Conservation (phyloP, 1,284 basidiomycete species). For the Testicularia cyperi region DNA sequence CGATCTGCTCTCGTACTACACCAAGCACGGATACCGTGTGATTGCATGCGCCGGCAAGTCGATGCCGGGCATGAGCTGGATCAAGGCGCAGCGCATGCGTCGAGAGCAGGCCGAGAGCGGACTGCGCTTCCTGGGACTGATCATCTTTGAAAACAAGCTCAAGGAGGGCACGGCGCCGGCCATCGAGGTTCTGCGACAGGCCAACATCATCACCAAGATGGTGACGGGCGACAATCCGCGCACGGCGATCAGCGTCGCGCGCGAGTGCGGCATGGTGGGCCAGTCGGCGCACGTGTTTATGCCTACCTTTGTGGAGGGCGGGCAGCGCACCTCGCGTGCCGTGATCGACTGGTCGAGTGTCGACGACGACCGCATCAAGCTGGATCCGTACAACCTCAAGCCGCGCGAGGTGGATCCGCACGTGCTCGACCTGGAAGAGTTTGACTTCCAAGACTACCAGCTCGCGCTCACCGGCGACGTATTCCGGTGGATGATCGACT, state of each 20-base stretch:
- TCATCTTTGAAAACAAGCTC: constrained; percentile 98
- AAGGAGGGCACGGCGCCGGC: constrained; percentile 90
- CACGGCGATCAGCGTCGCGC: constrained; percentile 93
- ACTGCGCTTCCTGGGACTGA: constrained; percentile 87
- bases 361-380: constrained; percentile 80
- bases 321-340: constrained; percentile 66
- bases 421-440: constrained; percentile 49
- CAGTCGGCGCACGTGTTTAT: constrained; percentile 89
- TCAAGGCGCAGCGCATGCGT: constrained; percentile 95
- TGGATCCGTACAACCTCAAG: constrained; percentile 81
- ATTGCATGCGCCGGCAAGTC: constrained; percentile 98
- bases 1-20: constrained; percentile 94
- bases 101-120: constrained; percentile 91
- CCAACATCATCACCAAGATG: constrained; percentile 94
- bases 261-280: constrained; percentile 88
- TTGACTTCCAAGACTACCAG: constrained; percentile 75
- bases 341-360: constrained; percentile 87
- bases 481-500: constrained; percentile 97
- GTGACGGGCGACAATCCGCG: constrained; percentile 97
- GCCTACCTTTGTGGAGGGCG: constrained; percentile 77
- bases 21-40: constrained; percentile 93
- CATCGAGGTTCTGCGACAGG: constrained; percentile 82
- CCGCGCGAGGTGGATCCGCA: constrained; percentile 52
- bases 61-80: constrained; percentile 89
- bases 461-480: constrained; percentile 94